phyloP scores from a whole-genome alignment of 768 basidiomycete genomes.

The Lepiota venenata region DNA sequence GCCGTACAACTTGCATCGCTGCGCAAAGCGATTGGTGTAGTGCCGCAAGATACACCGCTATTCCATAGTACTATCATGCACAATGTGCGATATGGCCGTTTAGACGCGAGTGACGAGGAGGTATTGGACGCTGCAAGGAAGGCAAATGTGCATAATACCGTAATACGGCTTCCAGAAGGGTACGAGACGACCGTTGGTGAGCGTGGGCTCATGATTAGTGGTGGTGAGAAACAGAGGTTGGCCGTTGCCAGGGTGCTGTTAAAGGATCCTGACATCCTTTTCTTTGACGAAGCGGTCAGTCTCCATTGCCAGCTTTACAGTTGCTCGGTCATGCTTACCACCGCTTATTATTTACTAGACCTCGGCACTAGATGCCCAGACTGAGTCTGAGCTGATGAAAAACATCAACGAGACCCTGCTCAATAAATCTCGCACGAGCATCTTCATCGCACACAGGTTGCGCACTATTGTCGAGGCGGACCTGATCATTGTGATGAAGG shows the following conservation, averaged over 20 bases:
- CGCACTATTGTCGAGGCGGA: conserved; percentile 93
- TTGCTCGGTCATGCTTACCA: conserved; percentile 1
- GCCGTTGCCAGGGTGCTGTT: conserved; percentile 91
- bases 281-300: conserved; percentile 97
- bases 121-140: conserved; percentile 79
- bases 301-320: conserved; percentile 9
- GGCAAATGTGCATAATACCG: conserved; percentile 84
- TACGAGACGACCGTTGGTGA: conserved; percentile 94
- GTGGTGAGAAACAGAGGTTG: conserved; percentile 96
- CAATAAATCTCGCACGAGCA: conserved; percentile 81
- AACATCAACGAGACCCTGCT: conserved; percentile 83
- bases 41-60: conserved; percentile 96
- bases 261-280: conserved; percentile 93
- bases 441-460: conserved; percentile 94
- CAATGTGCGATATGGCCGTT: conserved; percentile 89
- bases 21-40: conserved; percentile 80
- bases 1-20: conserved; percentile 70
- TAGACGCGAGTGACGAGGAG: conserved; percentile 87
- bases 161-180: conserved; percentile 78
- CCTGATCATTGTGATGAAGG: conserved; percentile 88
- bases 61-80: conserved; percentile 96
- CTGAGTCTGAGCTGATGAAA: conserved; percentile 92
- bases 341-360: conserved; percentile 50
- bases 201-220: conserved; percentile 95
- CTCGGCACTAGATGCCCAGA: conserved; percentile 92